Percentiles rank a stretch among this genome's conserved stretches.
Evolutionary conservation across 257 asterid genomes (phyloP).

Genomic region (Leonotis leonurus): DNA sequence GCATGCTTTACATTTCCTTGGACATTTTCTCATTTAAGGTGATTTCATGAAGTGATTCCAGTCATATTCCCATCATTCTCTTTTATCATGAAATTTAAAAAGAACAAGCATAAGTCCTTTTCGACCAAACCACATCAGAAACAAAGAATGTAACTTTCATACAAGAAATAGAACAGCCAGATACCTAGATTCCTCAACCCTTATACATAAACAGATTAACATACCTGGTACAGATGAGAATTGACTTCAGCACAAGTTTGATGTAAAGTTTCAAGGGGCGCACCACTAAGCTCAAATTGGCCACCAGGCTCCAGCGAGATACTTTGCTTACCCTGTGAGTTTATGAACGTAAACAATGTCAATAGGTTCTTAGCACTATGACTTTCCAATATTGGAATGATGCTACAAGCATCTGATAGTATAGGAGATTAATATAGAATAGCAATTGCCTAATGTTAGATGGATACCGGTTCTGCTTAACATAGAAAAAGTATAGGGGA

Average conservation of each 20-base stretch:
- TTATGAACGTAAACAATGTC: constrained; percentile 3
- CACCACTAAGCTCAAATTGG: constrained; percentile 98
- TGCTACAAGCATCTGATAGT: background rate
- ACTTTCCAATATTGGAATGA: background rate
- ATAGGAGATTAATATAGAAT: background rate
- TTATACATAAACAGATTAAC: constrained; percentile 23
- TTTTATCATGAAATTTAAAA: constrained; percentile 4
- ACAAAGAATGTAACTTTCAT: background rate
- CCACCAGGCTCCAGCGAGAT: constrained; percentile 98
- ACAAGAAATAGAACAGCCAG: background rate
- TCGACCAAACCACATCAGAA: background rate
- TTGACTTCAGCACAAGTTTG: constrained; percentile 98
- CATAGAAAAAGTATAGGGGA: background rate
- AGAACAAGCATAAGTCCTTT: background rate
- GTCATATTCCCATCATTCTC: background rate
- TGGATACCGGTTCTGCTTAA: background rate
- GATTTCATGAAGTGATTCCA: too few relatives aligned
- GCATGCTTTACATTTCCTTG: constrained; percentile 8
- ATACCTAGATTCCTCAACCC: background rate
- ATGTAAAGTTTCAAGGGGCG: constrained; percentile 93
- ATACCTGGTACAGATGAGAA: constrained; percentile 89
- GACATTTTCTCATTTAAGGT: background rate
- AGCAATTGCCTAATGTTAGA: background rate
- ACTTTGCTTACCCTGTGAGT: constrained; percentile 80
- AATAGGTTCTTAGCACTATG: background rate